A percentile compares a stretch with the other conserved stretches of the same genome.
These are phyloP conservation scores for Marasmius tenuissimus DNA, from an alignment of 1,284 basidiomycete genomes.

Conservation along the genomic window DNA sequence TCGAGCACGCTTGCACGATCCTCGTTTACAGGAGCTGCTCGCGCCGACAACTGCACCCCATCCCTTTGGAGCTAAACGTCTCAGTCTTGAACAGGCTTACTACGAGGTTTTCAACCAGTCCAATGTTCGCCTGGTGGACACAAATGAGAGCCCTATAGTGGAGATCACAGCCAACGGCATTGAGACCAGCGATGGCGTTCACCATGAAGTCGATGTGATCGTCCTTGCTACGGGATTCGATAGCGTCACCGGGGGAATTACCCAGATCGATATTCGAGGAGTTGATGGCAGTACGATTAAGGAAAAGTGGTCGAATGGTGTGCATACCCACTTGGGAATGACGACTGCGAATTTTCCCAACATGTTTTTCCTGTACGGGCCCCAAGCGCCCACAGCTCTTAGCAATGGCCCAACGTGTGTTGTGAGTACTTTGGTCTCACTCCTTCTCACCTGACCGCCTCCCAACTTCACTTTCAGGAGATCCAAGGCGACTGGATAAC, in stretches of 20 bases:
- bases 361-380: constrained; percentile 26
- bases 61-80: constrained; percentile 20
- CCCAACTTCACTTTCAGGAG: constrained; percentile 15
- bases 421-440: constrained; percentile 11
- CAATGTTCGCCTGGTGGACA: constrained; percentile 23
- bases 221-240: constrained; percentile 27
- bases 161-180: constrained; percentile 22
- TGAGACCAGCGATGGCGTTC: constrained; percentile 18
- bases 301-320: constrained; percentile 23
- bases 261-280: constrained; percentile 23
- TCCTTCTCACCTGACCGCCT: background rate
- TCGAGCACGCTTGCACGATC: constrained; percentile 17
- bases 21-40: constrained; percentile 22
- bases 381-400: constrained; percentile 24
- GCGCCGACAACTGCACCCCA: constrained; percentile 22
- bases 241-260: constrained; percentile 23
- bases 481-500: constrained; percentile 25
- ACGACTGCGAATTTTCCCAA: constrained; percentile 21
- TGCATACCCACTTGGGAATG: constrained; percentile 24
- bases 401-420: constrained; percentile 24
- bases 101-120: constrained; percentile 26
- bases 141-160: constrained; percentile 19
- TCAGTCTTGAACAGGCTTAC: constrained; percentile 20
- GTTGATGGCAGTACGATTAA: constrained; percentile 16
- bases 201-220: constrained; percentile 23